Conservation (phyloP, 345 rosid genomes). For the Eucalyptus leucophloia region DNA sequence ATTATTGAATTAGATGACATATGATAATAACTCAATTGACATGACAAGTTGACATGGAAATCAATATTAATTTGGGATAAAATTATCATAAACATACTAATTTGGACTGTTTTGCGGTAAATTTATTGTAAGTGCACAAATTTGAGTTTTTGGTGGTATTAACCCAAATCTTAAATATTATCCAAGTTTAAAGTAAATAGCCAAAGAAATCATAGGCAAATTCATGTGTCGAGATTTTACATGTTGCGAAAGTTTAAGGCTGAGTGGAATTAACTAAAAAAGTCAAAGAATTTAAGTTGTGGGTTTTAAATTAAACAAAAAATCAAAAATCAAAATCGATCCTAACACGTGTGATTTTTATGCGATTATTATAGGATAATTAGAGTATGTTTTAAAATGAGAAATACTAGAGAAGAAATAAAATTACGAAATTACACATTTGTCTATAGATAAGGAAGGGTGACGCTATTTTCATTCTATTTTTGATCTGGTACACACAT, state of each 20-base stretch:
- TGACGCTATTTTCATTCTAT: background rate
- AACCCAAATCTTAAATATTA: background rate
- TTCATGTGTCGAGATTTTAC: background rate
- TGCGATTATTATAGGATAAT: background rate
- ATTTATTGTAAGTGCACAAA: fast-evolving
- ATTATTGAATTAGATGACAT: too few relatives aligned
- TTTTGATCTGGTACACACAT: background rate
- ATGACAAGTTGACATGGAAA: too few relatives aligned
- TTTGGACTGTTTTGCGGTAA: too few relatives aligned
- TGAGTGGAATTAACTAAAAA: background rate
- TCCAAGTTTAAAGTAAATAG: background rate
- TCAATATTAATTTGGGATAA: too few relatives aligned
- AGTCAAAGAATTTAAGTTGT: background rate
- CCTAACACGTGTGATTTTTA: background rate
- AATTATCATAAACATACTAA: too few relatives aligned
- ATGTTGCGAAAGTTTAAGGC: background rate
- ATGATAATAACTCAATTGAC: background rate
- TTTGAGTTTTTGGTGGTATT: fast-evolving
- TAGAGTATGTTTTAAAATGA: background rate
- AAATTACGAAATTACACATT: background rate
- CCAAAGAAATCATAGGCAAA: background rate
- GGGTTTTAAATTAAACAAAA: background rate
- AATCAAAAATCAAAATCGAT: background rate
- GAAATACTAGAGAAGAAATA: background rate
- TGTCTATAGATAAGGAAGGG: background rate